Percentiles rank a stretch among this genome's conserved stretches.
phyloP scores from a whole-genome alignment of 2,329 filamentous ascomycete species.

The Aspergillus ustus region DNA sequence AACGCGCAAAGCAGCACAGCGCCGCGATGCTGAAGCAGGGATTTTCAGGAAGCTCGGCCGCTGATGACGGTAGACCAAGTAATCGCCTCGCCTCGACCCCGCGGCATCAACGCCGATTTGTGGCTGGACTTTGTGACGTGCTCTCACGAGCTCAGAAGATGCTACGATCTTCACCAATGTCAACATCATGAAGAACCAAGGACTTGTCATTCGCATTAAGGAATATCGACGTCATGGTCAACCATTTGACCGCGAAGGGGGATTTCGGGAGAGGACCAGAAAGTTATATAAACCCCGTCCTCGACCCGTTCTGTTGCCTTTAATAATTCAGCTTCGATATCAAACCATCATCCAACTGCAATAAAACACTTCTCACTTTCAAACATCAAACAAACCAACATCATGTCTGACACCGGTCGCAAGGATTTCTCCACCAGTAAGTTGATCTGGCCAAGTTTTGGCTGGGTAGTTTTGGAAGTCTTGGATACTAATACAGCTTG shows the following conservation, averaged over 20 bases:
- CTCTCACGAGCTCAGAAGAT: neutral
- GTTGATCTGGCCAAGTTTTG: constrained; percentile 20
- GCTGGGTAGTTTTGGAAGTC: neutral
- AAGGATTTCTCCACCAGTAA: constrained; percentile 62
- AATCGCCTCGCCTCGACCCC: neutral
- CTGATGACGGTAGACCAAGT: constrained; percentile 6
- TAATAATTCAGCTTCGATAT: constrained; percentile 17
- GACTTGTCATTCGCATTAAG: neutral
- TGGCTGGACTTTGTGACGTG: constrained; percentile 7
- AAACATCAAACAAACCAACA: constrained; percentile 16
- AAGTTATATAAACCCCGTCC: constrained; percentile 29
- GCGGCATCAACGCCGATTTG: constrained; percentile 11
- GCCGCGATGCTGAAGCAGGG: neutral
- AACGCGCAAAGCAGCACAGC: neutral
- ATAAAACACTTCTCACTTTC: constrained; percentile 11
- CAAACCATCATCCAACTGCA: constrained; percentile 8
- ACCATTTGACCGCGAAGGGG: neutral
- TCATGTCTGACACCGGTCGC: constrained; percentile 66
- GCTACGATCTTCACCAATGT: neutral
- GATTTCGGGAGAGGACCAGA: neutral
- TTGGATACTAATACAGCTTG: constrained; percentile 28
- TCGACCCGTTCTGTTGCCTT: neutral
- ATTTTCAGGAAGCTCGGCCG: neutral
- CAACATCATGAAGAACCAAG: neutral
- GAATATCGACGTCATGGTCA: constrained; percentile 27